Evolutionary conservation across 352 stramenopile species (phyloP).

Genomic region (Phytophthora fragariae): DNA sequence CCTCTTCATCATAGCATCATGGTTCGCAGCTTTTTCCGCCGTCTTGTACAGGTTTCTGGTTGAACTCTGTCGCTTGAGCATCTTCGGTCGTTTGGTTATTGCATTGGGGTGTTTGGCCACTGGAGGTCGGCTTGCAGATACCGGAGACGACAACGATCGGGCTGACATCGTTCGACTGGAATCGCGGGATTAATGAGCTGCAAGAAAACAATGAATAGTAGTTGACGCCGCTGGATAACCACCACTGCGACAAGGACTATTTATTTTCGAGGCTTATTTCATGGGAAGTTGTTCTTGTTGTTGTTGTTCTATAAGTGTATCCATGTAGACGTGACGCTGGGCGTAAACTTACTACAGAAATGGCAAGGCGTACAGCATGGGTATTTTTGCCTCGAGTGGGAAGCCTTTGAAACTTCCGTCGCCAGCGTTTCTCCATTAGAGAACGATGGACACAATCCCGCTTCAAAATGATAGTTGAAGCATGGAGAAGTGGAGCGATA

Average conservation of each 20-base stretch:
- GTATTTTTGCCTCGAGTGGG: too few species aligned
- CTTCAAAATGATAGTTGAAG: too few species aligned
- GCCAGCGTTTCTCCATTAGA: too few species aligned
- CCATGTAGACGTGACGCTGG: too few species aligned
- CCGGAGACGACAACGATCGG: background rate
- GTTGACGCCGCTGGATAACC: background rate
- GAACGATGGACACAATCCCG: too few species aligned
- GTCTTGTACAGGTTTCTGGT: conserved; percentile 8
- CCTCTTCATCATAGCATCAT: conserved; percentile 15
- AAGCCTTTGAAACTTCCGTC: too few species aligned
- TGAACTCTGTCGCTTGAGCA: conserved; percentile 1
- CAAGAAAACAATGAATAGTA: background rate
- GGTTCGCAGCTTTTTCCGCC: conserved; percentile 3
- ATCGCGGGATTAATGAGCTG: background rate
- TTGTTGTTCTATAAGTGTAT: background rate
- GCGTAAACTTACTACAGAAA: too few species aligned
- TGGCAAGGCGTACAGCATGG: too few species aligned
- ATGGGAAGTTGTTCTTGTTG: background rate
- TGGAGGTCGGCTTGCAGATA: background rate
- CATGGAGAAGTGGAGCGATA: too few species aligned
- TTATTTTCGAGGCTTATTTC: background rate
- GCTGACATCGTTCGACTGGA: background rate
- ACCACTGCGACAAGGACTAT: background rate
- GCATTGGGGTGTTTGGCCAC: background rate
- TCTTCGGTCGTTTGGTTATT: background rate